phyloP scores from a whole-genome alignment of 176 grass and related monocot genomes.

The Elaeis guineensis region DNA sequence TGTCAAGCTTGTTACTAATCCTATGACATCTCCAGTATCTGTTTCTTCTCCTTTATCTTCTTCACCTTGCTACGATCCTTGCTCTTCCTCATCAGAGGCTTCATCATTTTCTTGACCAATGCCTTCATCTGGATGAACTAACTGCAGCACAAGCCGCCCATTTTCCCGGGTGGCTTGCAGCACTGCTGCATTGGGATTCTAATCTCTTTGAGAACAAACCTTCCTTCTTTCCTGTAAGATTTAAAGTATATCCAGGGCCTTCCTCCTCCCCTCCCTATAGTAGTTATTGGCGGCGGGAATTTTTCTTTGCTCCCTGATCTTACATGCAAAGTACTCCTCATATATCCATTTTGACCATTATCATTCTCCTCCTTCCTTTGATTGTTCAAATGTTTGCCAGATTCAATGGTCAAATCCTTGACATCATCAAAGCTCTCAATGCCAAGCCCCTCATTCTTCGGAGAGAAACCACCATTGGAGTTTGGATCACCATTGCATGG shows the following conservation, averaged over 20 bases:
- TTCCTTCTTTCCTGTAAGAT: slow-evolving; percentile 37
- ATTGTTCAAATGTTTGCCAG: not conserved
- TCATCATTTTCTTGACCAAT: not conserved
- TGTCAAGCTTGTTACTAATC: no score
- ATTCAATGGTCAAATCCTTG: slow-evolving; percentile 28
- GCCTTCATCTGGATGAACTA: slow-evolving; percentile 32
- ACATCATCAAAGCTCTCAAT: slow-evolving; percentile 46
- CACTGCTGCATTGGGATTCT: slow-evolving; percentile 53
- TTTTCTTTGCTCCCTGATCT: slow-evolving; percentile 34
- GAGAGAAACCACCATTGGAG: no score
- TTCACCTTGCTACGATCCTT: not conserved
- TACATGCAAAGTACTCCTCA: slow-evolving; percentile 1
- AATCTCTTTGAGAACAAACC: slow-evolving; percentile 63
- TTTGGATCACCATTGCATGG: no score
- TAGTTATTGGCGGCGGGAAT: slow-evolving; percentile 64
- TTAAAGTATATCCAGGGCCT: slow-evolving; percentile 47
- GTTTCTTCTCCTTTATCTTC: no score
- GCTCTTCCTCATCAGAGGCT: not conserved
- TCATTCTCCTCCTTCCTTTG: not conserved
- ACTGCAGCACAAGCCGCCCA: slow-evolving; percentile 55
- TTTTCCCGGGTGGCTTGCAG: slow-evolving; percentile 45
- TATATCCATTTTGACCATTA: slow-evolving; percentile 12
- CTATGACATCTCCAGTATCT: no score
- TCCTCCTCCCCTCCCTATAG: slow-evolving; percentile 42
- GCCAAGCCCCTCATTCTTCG: slow-evolving; percentile 17